Base-by-base conservation (phyloP, 805 yeast genomes). In the Teunomyces tritomae region DNA sequence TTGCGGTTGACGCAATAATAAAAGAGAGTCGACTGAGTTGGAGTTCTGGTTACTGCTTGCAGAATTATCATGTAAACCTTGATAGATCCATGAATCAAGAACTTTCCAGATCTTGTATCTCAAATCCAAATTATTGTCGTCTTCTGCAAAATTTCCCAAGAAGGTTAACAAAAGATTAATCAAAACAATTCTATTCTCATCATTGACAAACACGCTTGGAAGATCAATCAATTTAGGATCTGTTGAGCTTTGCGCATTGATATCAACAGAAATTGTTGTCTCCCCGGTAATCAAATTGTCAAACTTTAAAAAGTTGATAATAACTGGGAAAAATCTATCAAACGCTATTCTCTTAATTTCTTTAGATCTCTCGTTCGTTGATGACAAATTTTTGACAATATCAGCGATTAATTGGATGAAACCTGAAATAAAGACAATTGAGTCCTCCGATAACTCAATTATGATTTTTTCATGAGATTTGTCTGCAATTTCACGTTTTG, bases 401-500 rank as follows among this genome's bases (percentile, higher is more conserved):
- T 65, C 56, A 2, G 74, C 63, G 9, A 90, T 69, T 43, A 94
- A 67, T 24, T 87, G 82, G 49, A 89, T 70, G 55, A 87, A 83
- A 0, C 96, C 87, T 0, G 91, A 78, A 5, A 90, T 71, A 45
- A 87, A 82, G 6, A 89, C 76, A 6, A 88, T 68, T 0, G 91
- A 85, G 61, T 90, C 97, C 53, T 89, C 96, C 30, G 87, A 86
- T 28, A 90, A 70, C 44, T 85, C 89, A 8, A 73, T 66, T 6
- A 64, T 46, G 11, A 66, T 57, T 28, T 57, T 75, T 29, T 74
- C 77, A 24, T 65, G 58, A 37, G 57, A 43, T 49, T 66, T 39
- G 48, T 64, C 68, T 7, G 59, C 63, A 3, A 59, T 51, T 4
- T 53, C 52, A 27, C 51, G 46, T n/a, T 52, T 52, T 33, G 43